These are phyloP conservation scores for Saccharomycopsis synnaedendra DNA, from an alignment of 805 yeast genomes.

Conservation along the genomic window DNA sequence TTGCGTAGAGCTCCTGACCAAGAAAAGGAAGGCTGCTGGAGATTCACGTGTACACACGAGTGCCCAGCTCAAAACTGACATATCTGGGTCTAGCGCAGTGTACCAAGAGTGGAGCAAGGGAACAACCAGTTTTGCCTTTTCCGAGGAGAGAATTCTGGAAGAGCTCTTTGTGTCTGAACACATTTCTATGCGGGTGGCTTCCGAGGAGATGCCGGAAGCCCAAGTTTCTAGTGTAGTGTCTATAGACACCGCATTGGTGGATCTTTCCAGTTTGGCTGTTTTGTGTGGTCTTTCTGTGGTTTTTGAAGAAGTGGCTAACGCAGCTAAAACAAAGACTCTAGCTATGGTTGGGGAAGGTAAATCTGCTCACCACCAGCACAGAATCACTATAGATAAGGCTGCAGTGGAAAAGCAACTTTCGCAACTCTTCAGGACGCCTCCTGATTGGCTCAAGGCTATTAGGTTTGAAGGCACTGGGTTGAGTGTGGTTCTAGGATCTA, in stretches of 20 bases:
- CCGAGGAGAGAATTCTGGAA: background rate
- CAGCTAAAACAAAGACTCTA: too few relatives aligned
- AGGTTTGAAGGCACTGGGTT: conserved; percentile 24
- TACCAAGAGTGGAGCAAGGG: background rate
- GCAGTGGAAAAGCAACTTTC: conserved; percentile 15
- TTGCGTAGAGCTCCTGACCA: conserved; percentile 6
- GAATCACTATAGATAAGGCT: too few relatives aligned
- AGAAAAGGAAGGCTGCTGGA: conserved; percentile 13
- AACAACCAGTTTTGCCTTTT: background rate
- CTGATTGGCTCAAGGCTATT: conserved; percentile 24
- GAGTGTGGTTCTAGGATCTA: conserved; percentile 2
- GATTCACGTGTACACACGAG: too few relatives aligned
- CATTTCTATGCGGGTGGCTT: conserved; percentile 2
- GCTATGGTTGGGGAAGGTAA: background rate
- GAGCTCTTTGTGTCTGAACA: conserved; percentile 9
- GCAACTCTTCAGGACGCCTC: conserved; percentile 23
- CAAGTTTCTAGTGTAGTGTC: conserved; percentile 17
- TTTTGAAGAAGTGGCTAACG: conserved; percentile 16
- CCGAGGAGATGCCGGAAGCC: conserved; percentile 20
- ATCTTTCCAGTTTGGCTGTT: conserved; percentile 21
- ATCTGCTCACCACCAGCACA: background rate
- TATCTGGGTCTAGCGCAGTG: conserved; percentile 15
- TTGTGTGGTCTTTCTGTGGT: conserved; percentile 22
- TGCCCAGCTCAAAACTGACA: conserved; percentile 16
- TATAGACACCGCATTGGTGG: conserved; percentile 19